Evolutionary conservation across 352 stramenopile species (phyloP), one percentile per base, ranked within the genome.

Genomic region (Globisporangium parvum): DNA sequence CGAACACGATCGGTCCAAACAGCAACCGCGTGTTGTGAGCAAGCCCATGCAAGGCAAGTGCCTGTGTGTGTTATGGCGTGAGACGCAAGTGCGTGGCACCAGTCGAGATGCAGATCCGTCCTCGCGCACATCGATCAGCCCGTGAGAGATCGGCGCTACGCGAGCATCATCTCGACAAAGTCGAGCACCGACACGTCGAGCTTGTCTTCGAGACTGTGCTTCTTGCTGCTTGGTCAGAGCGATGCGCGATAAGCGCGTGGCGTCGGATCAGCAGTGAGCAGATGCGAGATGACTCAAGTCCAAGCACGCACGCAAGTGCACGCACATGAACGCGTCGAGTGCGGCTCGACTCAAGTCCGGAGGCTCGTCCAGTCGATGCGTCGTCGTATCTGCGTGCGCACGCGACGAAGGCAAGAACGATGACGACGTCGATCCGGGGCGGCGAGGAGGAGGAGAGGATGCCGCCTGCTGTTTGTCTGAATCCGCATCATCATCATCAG

Each of bases 161-260:
- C 63, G 23, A 86, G 69, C 64, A 84, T 82, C 71, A 83, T 79
- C 39, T 82, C 63, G 44, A 87, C 69, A 65, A 87, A 85, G 53
- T 87, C 71, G 47, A 84, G 65, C 33, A 86, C 65, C n/a, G 66
- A 57, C 14, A 75, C 21, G 47, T 82, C 70, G 21, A 87, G 57
- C 26, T 69, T 72, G 51, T 77, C 61, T 14, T 83, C 71, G 55
- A 85, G 53, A 33, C 71, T 53, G 45, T 84, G 69, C 40, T 73
- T 74, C 17, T 77, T 46, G 15, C 73, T 86, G 47, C 48, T n/a
- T n/a, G n/a, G n/a, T n/a, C n/a, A 60, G 18, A 24, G 21, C 11
- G 31, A 40, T 20, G 24, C 24, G 8, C 24, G 31, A 17, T 4
- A 47, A 46, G 33, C 11, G 49, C 31, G 24, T 17, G 14, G 5